Evolutionary conservation across 2,329 filamentous ascomycete genomes (phyloP), one percentile per base, ranked within the genome.

Genomic region (Thermochaetoides dissita): DNA sequence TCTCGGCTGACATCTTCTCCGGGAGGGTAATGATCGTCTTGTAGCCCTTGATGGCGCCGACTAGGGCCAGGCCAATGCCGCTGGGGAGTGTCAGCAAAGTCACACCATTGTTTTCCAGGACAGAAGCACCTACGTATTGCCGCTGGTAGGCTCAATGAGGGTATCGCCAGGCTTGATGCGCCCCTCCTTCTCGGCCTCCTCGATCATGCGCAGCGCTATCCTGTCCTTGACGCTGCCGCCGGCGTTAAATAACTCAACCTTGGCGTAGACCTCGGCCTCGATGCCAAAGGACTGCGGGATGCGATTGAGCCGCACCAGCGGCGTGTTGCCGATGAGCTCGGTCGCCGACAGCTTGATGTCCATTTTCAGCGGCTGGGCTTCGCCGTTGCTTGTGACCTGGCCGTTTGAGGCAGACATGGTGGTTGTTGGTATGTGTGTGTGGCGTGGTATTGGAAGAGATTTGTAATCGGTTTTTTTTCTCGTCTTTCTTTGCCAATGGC

Each of bases 1-100:
- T 98, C 65, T 98, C 91, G 38, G 87, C 84, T 1, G 87, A 95
- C 91, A 98, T 98, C 72, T 98, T 98, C 67, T 98, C 91, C 40
- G 91, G 91, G 37, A 98, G 76, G 8, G 91, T 98, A 62, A 98
- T 98, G 65, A 98, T 96, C 34, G 88, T 93, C 65, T 89, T 89
- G 72, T 96, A 98, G 51, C 88, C 89, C 69, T 95, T 96, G 57
- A 98, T 84, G 10, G 91, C 91, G 44, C 78, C 89, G 11, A 96
- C 89, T 31, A 98, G 77, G 29, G 91, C 91, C 34, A 98, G 72
- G 17, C 91, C 91, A 51, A 98, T 98, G 51, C 91, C 91, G 44
- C 68, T 72, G 41, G 2, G 11, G 34, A n/a, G 48, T 41, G 51
- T 64, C 47, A 64, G 55, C 2, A 30, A 8, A 33, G 8, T 6